Evolutionary conservation across 2,329 filamentous ascomycete genomes (phyloP), one percentile per base, ranked within the genome.

Genomic region (Talaromyces funiculosus): DNA sequence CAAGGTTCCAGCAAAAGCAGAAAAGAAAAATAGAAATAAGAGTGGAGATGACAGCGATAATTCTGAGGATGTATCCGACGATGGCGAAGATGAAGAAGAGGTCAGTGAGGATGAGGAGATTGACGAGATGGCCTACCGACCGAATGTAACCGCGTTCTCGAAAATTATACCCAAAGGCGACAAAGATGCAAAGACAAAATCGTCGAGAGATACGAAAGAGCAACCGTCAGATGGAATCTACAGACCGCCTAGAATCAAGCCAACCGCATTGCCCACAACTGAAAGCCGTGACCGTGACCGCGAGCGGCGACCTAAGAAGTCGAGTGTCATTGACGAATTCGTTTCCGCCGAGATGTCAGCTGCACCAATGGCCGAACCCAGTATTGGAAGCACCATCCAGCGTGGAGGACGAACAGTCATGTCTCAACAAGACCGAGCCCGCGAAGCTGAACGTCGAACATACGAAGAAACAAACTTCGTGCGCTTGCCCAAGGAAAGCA

Each of bases 391-490:
- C 60, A 96, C 90, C 18, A 95, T 97, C 67, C 81, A 88, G 4
- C 81, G 86, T 53, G 87, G 89, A 54, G 94, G 94, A 35, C 85
- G 93, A 64, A 86, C 86, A 72, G 85, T 86, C 69, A 94, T 92
- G 81, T 90, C 89, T 4, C 84, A 86, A 14, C 81, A 85, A 35
- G 89, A 97, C 72, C 84, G 90, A 60, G 86, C 86, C 64, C 85
- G 86, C 42, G 92, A 97, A 73, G 84, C 84, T 1, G 92, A 96
- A 77, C 82, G 90, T 59, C 84, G 84, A 62, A 85, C 89, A 53
- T 99, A 97, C 77, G 94, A 99, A 79, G 94, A 99, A 77, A 84
- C 81, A 67, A 96, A 99, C 78, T 93, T 97, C 70, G 86, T 90
- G 16, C 90, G 94, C 67, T 79, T 99, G 68, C 92, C 93, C 12